Conservation (phyloP, 805 yeast species). For the Candida xiaguanensis region DNA sequence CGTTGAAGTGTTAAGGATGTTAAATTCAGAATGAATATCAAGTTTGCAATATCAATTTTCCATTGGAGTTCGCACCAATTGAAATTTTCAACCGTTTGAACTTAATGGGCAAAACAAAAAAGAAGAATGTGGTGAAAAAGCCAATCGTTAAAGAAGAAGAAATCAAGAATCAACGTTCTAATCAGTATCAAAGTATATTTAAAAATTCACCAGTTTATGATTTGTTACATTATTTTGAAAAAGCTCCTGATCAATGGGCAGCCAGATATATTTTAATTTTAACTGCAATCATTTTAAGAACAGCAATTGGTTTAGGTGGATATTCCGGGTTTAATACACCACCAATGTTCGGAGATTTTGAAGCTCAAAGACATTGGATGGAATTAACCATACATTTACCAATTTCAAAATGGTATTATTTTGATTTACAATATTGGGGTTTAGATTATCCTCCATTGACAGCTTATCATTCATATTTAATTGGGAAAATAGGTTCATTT, state of each 20-base stretch:
- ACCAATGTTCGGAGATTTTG: slow-evolving; percentile 94
- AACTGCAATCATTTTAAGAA: slow-evolving; percentile 69
- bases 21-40: no score
- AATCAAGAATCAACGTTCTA: background rate
- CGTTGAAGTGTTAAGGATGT: no score
- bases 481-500: slow-evolving; percentile 69
- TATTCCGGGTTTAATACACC: slow-evolving; percentile 70
- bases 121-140: slow-evolving; percentile 2
- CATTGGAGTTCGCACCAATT: background rate
- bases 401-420: slow-evolving; percentile 77
- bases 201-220: slow-evolving; percentile 65
- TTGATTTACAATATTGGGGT: slow-evolving; percentile 92
- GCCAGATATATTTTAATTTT: slow-evolving; percentile 73
- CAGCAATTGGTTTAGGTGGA: slow-evolving; percentile 86
- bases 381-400: slow-evolving; percentile 82
- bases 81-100: background rate
- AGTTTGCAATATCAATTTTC: no score
- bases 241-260: slow-evolving; percentile 87
- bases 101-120: slow-evolving; percentile 7
- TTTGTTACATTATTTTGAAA: slow-evolving; percentile 71
- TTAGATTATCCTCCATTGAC: slow-evolving; percentile 96
- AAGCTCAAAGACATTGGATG: slow-evolving; percentile 98
- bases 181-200: slow-evolving; percentile 8
- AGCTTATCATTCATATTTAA: slow-evolving; percentile 82
- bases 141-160: background rate